Percentiles rank a stretch among this genome's conserved stretches.
Conservation (phyloP, 2,329 filamentous ascomycete species). For the Beauveria scarabaeidicola region DNA sequence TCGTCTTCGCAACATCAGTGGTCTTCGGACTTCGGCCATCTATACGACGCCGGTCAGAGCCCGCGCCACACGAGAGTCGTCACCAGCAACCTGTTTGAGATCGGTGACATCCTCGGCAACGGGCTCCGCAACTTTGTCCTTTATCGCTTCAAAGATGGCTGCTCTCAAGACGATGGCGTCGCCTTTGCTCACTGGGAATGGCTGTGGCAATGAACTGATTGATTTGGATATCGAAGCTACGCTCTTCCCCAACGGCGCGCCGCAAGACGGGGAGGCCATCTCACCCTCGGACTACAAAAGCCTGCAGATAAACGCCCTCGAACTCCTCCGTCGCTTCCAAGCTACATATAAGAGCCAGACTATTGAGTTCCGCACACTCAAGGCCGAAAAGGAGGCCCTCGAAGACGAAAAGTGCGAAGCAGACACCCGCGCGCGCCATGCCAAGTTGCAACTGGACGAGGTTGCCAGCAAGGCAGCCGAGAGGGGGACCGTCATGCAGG, state of each 20-base stretch:
- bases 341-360: slow-evolving; percentile 48
- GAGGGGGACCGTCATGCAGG: slow-evolving; percentile 43
- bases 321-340: slow-evolving; percentile 48
- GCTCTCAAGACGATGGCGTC: slow-evolving; percentile 26
- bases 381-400: slow-evolving; percentile 44
- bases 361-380: slow-evolving; percentile 39
- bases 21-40: not conserved
- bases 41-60: slow-evolving; percentile 8
- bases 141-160: slow-evolving; percentile 38
- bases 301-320: slow-evolving; percentile 48
- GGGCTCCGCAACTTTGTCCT: slow-evolving; percentile 32
- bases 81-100: slow-evolving; percentile 21
- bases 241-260: slow-evolving; percentile 39
- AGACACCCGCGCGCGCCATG: slow-evolving; percentile 40
- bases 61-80: slow-evolving; percentile 4
- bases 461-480: slow-evolving; percentile 46
- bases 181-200: slow-evolving; percentile 16
- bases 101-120: slow-evolving; percentile 13
- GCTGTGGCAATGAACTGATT: slow-evolving; percentile 43
- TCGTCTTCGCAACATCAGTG: slow-evolving; percentile 6
- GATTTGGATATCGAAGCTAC: slow-evolving; percentile 46
- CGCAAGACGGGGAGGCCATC: slow-evolving; percentile 40
- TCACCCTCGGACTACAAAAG: slow-evolving; percentile 54
- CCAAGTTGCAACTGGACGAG: slow-evolving; percentile 52
- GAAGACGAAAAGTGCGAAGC: slow-evolving; percentile 49